Percentiles rank a stretch among this genome's conserved stretches.
Conservation (phyloP, 2,329 filamentous ascomycete species). For the Calonectria hongkongensis region DNA sequence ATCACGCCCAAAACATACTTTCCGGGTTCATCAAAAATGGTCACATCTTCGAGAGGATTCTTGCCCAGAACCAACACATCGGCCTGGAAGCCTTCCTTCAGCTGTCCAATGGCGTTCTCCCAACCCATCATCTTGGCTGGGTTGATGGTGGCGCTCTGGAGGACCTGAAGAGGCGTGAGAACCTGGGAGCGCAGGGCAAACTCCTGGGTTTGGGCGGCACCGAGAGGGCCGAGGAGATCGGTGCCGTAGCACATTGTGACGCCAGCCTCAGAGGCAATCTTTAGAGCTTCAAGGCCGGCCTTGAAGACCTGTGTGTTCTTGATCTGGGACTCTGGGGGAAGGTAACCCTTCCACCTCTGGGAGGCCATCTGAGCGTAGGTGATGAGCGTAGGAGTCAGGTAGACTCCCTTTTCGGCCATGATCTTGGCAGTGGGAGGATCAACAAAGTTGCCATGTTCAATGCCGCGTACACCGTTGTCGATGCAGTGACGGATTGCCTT, state of each 20-base stretch:
- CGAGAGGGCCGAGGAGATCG: constrained; percentile 56
- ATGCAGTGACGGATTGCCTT: constrained; percentile 70
- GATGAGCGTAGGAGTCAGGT: constrained; percentile 72
- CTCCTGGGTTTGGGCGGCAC: constrained; percentile 56
- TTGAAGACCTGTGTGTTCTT: constrained; percentile 71
- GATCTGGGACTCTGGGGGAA: constrained; percentile 63
- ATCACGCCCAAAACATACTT: constrained; percentile 69
- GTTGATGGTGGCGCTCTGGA: constrained; percentile 63
- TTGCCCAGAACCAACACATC: constrained; percentile 70
- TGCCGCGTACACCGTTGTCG: constrained; percentile 65
- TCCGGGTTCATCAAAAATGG: constrained; percentile 68
- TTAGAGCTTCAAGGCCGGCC: constrained; percentile 66
- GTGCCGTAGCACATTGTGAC: constrained; percentile 74
- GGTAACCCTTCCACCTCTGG: constrained; percentile 62
- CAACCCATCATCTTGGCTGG: constrained; percentile 68
- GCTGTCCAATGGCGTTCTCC: constrained; percentile 67
- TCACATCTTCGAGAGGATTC: constrained; percentile 74
- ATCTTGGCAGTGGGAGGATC: constrained; percentile 64
- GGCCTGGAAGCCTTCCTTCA: constrained; percentile 69
- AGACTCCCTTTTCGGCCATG: constrained; percentile 69
- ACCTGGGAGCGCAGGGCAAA: constrained; percentile 54
- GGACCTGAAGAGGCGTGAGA: constrained; percentile 46
- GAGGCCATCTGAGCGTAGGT: constrained; percentile 69
- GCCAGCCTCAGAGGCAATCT: constrained; percentile 70
- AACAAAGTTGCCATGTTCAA: constrained; percentile 67